Base-by-base conservation (phyloP, 208 protist genomes). In the Vickermania spadyakhi region DNA sequence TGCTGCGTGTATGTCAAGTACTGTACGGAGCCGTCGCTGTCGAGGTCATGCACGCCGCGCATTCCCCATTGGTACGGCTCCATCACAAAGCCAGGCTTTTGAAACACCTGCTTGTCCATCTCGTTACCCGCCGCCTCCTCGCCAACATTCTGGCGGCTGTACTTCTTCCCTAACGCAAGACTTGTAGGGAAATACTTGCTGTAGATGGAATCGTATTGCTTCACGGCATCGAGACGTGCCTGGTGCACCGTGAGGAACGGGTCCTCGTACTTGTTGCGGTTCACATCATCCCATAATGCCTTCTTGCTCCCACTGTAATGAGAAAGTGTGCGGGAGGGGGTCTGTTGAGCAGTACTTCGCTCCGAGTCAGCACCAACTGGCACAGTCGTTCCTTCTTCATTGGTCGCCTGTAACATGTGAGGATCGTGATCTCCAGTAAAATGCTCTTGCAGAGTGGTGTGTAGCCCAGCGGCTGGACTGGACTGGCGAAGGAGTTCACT, bases 171-270 rank as follows among this genome's bases (percentile, higher is more conserved):
- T 41, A 89, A 73, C n/a, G 73, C 72, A n/a, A 90, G 69, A 52
- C 64, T 81, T 18, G 66, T 29, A 2, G 76, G 56, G 54, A 75
- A 73, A 56, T 73, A 70, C 23, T 78, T 75, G 7, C 67, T 68
- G 69, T 91, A 92, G 5, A 77, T 27, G 3, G 73, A 64, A 58
- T 91, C 82, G 62, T 91, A 91, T 23, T 75, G 72, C 31, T 76
- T 64, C 3, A 49, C 73, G 0, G 88, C 88, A 61, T 94, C 84
- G 18, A 94, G 70, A 51, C 88, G 84, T 18, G 84, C 84, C 56
- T 94, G 88, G 50, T 94, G 88, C n/a, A 94, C 66, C 21, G 76
- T 79, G 54, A 25, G 65, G 28, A 83, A 81, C 2, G 88, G 88
- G 58, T 85, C 78, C 56, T 94, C 85, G 60, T 91, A 92, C 21